Evolutionary conservation across 2,329 filamentous ascomycete species (phyloP).

Genomic region (Sarocladiaceae sp.): DNA sequence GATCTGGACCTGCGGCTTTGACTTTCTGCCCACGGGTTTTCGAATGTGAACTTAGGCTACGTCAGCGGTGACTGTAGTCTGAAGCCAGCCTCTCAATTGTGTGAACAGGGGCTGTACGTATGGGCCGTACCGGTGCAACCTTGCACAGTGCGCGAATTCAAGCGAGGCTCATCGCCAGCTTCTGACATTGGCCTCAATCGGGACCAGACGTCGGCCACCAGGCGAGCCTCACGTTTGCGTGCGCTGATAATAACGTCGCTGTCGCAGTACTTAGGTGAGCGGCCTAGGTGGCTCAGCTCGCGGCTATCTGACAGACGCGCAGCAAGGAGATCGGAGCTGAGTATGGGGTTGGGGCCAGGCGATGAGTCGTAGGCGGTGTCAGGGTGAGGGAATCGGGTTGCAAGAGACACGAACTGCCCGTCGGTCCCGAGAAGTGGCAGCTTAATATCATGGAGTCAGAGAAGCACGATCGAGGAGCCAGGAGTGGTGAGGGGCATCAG

Average conservation of each 20-base stretch:
- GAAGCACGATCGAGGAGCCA: background rate
- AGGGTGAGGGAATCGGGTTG: slow-evolving; percentile 6
- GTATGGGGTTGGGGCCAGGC: background rate
- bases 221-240: background rate
- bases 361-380: too few relatives aligned
- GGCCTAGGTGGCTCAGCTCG: background rate
- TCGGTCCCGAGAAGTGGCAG: slow-evolving; percentile 8
- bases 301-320: background rate
- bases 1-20: too few relatives aligned
- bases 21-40: too few relatives aligned
- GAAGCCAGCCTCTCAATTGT: too few relatives aligned
- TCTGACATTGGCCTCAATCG: background rate
- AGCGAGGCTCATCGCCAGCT: background rate
- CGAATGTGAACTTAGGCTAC: too few relatives aligned
- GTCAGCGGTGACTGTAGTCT: background rate
- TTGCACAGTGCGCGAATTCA: background rate
- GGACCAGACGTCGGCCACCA: background rate
- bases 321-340: background rate
- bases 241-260: background rate
- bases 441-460: background rate
- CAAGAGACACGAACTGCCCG: slow-evolving; percentile 6
- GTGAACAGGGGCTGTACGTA: too few relatives aligned
- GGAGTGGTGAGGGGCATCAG: slow-evolving; percentile 5
- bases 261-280: background rate
- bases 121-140: background rate